Percentiles rank a stretch among this genome's conserved stretches.
These are phyloP conservation scores for Phytophthora podocarpi DNA, from an alignment of 352 stramenopile genomes.

Conservation along the genomic window DNA sequence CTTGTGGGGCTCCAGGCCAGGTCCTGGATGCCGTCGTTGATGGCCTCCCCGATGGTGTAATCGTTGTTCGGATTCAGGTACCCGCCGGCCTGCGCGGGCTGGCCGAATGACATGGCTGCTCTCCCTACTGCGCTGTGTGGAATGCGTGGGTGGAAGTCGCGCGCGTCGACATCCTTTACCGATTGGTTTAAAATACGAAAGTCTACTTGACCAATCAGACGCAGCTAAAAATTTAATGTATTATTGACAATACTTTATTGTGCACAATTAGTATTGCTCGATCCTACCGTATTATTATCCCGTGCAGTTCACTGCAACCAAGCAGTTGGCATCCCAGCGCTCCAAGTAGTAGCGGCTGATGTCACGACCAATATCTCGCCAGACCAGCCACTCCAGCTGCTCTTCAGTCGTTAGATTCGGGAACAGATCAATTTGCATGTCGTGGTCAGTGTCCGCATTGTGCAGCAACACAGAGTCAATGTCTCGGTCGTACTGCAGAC, in stretches of 20 bases:
- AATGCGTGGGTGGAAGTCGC: too few species aligned
- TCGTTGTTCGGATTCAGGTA: slow-evolving; percentile 82
- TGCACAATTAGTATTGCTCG: too few species aligned
- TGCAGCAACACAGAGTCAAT: slow-evolving; percentile 7
- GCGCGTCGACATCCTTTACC: too few species aligned
- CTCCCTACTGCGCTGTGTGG: too few species aligned
- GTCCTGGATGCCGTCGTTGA: slow-evolving; percentile 80
- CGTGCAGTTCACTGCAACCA: slow-evolving; percentile 10
- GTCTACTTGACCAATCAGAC: too few species aligned
- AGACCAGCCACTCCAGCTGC: neutral
- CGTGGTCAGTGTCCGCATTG: slow-evolving; percentile 7
- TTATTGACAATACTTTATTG: too few species aligned
- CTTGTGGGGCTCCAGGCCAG: slow-evolving; percentile 75
- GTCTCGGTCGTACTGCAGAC: slow-evolving; percentile 5
- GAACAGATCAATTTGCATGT: slow-evolving; percentile 11
- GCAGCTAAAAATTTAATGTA: too few species aligned
- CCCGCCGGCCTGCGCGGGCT: slow-evolving; percentile 44
- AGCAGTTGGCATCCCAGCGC: slow-evolving; percentile 13
- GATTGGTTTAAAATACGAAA: too few species aligned
- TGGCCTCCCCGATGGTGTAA: slow-evolving; percentile 68
- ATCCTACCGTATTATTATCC: slow-evolving; percentile 7
- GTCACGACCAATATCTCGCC: slow-evolving; percentile 10
- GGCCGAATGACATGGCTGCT: slow-evolving; percentile 65
- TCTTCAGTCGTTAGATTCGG: slow-evolving; percentile 2
- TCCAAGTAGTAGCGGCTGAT: slow-evolving; percentile 4